Base-by-base conservation (phyloP, 495 filamentous ascomycete species). In the Neurospora hispaniola region DNA sequence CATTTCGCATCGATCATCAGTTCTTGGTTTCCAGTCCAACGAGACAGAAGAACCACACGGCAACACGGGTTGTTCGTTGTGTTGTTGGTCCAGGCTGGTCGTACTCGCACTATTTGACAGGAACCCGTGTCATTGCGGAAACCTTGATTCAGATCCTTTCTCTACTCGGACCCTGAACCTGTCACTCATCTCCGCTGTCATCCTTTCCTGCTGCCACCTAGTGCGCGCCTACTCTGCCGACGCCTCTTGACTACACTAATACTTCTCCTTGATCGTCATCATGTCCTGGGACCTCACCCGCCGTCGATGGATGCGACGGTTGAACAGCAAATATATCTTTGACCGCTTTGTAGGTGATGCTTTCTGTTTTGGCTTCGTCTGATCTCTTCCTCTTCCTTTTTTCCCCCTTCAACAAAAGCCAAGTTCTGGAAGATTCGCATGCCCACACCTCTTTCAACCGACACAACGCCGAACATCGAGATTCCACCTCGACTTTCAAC, bases 251-350 rank as follows among this genome's bases (percentile, higher is more conserved):
- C 40, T 40, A 40, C 38, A 39, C 27, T 31, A 31, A 3, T 31
- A 38, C 35, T 4, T 38, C 16, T 5, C 59, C 42, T 71, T 41
- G 38, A 20, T 70, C 69, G 35, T 59, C 81, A 79, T 68, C 72
- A 88, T 88, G 87, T 76, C 83, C 76, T 84, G 85, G 83, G 87
- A 88, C 77, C 81, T 88, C 62, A 85, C 85, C 48, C 87, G 90
- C 74, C 87, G 88, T 68, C 89, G 88, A 75, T 84, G 92, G 73
- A 80, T 90, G 73, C 87, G 90, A 79, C 85, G 87, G 70, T 83
- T 94, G 74, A 94, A 95, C 78, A 88, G 85, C 78, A 89, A 91
- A 80, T 95, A 90, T 78, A 91, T 96, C 72, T 93, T 89, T 81
- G 93, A 91, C 80, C 89, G 88, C 78, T 81, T 96, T 79, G 93